Evolutionary conservation across 1,284 basidiomycete genomes (phyloP).

Genomic region (Rhodotorula sp.): DNA sequence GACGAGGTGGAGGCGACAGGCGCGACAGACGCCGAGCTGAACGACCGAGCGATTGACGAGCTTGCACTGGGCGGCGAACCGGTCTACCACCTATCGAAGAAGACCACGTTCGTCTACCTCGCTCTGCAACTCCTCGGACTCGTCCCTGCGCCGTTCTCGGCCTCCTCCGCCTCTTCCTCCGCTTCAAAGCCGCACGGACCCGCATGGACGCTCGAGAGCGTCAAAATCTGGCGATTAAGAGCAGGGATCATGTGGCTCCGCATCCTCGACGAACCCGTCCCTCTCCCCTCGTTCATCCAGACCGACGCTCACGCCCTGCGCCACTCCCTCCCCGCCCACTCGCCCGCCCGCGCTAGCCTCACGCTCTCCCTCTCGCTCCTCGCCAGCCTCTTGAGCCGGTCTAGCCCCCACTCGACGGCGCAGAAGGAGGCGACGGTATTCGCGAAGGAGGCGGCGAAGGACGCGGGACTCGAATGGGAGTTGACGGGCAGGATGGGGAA

Average conservation of each 20-base stretch:
- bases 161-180: conserved; percentile 49
- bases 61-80: conserved; percentile 88
- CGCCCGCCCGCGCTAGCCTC: conserved; percentile 57
- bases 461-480: conserved; percentile 80
- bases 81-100: conserved; percentile 82
- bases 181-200: conserved; percentile 55
- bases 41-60: conserved; percentile 65
- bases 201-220: conserved; percentile 50
- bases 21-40: conserved; percentile 55
- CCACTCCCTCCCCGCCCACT: conserved; percentile 22
- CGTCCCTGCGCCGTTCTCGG: conserved; percentile 50
- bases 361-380: conserved; percentile 78
- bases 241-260: conserved; percentile 72
- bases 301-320: conserved; percentile 29
- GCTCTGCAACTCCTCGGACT: conserved; percentile 67
- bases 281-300: conserved; percentile 58
- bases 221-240: conserved; percentile 70
- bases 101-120: conserved; percentile 70
- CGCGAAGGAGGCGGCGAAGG: conserved; percentile 74
- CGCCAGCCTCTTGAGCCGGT: conserved; percentile 68
- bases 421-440: conserved; percentile 71
- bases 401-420: conserved; percentile 36
- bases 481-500: conserved; percentile 91
- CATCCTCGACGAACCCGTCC: conserved; percentile 79
- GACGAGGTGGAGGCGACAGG: conserved; percentile 54